These are phyloP conservation scores for Chlamydomonas incerta DNA, from an alignment of 139 green algal genomes.

Conservation along the genomic window DNA sequence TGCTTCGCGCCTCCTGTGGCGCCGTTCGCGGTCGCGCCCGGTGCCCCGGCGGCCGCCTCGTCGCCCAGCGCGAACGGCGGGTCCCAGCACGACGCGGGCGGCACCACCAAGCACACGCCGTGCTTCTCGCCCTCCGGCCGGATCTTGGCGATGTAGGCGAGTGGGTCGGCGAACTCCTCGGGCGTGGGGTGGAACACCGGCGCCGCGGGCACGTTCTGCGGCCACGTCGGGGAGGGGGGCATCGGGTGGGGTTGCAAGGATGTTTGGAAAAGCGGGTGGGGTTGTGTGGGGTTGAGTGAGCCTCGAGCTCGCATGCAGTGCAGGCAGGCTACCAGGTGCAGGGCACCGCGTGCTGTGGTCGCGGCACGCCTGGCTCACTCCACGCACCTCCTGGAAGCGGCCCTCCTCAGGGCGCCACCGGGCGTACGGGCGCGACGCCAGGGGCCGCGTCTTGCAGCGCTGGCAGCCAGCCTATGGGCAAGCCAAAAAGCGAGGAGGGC, in stretches of 20 bases:
- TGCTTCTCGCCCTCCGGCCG: slow-evolving; percentile 67
- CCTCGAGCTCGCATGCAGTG: not conserved
- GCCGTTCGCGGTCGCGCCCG: not conserved
- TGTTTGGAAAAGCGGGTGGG: too few species aligned
- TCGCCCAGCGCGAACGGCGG: slow-evolving; percentile 56
- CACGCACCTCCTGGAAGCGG: slow-evolving; percentile 43
- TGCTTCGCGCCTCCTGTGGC: not conserved
- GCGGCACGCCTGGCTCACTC: not conserved
- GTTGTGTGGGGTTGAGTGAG: not conserved
- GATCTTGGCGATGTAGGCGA: slow-evolving; percentile 86
- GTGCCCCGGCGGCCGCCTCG: too few species aligned
- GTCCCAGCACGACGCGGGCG: slow-evolving; percentile 76
- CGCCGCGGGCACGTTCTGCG: slow-evolving; percentile 59
- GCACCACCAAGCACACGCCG: slow-evolving; percentile 91
- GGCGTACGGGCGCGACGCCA: slow-evolving; percentile 37
- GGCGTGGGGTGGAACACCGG: slow-evolving; percentile 82
- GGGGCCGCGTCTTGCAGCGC: slow-evolving; percentile 32
- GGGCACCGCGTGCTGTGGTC: too few species aligned
- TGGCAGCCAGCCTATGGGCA: slow-evolving; percentile 26
- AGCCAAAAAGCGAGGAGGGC: too few species aligned
- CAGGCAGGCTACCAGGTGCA: too few species aligned
- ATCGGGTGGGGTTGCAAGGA: too few species aligned
- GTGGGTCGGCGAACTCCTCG: slow-evolving; percentile 86
- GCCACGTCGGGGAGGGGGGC: too few species aligned
- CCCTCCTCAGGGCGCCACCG: slow-evolving; percentile 45